A percentile compares a stretch with the other conserved stretches of the same genome.
Conservation (phyloP, 306 rosid genomes). For the Fragaria ananassa region DNA sequence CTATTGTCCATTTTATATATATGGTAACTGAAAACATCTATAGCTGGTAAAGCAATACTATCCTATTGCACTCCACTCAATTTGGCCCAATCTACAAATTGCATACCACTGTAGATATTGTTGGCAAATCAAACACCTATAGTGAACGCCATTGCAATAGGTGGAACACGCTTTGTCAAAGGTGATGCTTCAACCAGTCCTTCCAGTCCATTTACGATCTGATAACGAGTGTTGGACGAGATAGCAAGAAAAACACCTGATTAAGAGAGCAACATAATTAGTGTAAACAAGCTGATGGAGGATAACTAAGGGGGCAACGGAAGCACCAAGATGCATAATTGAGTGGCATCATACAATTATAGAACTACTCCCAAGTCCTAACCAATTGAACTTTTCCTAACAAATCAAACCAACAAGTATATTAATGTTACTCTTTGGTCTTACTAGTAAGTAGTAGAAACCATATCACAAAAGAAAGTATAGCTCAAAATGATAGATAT, state of each 20-base stretch:
- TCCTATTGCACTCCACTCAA: slow-evolving; percentile 75
- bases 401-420: too few species aligned
- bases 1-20: background rate
- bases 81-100: slow-evolving; percentile 94
- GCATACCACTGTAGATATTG: slow-evolving; percentile 93
- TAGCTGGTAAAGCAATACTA: background rate
- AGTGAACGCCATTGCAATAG: slow-evolving; percentile 82
- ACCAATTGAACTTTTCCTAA: background rate
- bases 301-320: slow-evolving; percentile 21
- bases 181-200: slow-evolving; percentile 70
- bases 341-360: background rate
- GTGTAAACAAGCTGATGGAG: background rate
- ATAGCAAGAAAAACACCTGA: slow-evolving; percentile 89
- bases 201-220: slow-evolving; percentile 79
- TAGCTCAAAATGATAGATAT: background rate
- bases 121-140: slow-evolving; percentile 84
- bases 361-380: background rate
- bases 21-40: background rate
- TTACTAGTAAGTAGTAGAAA: too few species aligned
- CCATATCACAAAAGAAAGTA: too few species aligned
- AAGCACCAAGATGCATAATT: background rate
- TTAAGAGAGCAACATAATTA: slow-evolving; percentile 4
- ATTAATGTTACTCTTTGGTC: too few species aligned
- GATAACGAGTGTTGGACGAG: slow-evolving; percentile 90
- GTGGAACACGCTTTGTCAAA: slow-evolving; percentile 68